Conservation (phyloP, 192 early-diverging fungal species). For the Coemansia aciculifera region DNA sequence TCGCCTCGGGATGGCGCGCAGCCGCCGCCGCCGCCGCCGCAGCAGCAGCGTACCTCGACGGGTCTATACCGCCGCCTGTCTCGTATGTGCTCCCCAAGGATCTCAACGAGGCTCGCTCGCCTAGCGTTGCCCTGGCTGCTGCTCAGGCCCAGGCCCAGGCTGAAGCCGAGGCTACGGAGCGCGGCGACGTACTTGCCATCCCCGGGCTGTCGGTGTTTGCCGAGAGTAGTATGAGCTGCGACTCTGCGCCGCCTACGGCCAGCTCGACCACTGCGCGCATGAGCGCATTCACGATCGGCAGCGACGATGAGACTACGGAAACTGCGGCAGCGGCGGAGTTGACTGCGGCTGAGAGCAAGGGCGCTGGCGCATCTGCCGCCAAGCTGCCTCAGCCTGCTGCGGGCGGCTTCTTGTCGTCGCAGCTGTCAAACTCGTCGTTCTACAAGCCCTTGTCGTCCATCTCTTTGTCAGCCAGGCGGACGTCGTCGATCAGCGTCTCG, state of each 20-base stretch:
- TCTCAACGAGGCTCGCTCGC: constrained; percentile 42
- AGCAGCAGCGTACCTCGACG: constrained; percentile 37
- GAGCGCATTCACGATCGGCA: background rate
- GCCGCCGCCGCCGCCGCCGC: constrained; percentile 37
- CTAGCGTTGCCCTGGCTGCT: constrained; percentile 25
- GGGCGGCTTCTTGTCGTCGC: constrained; percentile 27
- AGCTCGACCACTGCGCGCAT: background rate
- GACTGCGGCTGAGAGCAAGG: background rate
- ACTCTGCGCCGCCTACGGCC: background rate
- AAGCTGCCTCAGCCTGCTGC: constrained; percentile 1
- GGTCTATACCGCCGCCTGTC: constrained; percentile 12
- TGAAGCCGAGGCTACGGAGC: background rate
- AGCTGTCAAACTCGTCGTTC: constrained; percentile 54
- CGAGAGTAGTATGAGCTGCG: background rate
- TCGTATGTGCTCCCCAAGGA: constrained; percentile 47
- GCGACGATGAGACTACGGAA: background rate
- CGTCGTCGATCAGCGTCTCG: background rate
- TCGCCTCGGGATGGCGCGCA: constrained; percentile 28
- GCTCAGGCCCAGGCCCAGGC: constrained; percentile 7
- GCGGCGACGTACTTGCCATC: background rate
- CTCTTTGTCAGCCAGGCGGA: constrained; percentile 19
- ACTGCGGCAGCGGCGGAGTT: background rate
- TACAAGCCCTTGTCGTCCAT: constrained; percentile 54
- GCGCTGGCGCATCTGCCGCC: background rate
- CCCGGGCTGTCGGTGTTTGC: constrained; percentile 5